phyloP scores from a whole-genome alignment of 2,329 filamentous ascomycete species.

The Sclerotinia nivalis region DNA sequence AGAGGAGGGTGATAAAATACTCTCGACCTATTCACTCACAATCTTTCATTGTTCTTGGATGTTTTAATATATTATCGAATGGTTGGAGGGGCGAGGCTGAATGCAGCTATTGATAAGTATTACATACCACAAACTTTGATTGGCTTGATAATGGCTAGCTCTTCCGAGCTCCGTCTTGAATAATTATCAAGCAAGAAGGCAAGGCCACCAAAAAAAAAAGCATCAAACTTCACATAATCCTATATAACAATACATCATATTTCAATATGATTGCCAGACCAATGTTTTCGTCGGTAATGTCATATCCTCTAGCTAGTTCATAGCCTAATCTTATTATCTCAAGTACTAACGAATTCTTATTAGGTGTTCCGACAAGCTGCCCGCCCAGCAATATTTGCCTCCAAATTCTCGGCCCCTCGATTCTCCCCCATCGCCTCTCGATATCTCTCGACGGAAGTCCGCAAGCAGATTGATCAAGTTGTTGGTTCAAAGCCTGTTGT shows the following conservation, averaged over 20 bases:
- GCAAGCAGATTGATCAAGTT: conserved; percentile 84
- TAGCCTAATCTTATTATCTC: not conserved
- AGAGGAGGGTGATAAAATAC: not conserved
- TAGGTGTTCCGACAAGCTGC: conserved; percentile 51
- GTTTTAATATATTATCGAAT: not conserved
- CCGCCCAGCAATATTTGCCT: conserved; percentile 40
- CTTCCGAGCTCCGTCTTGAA: conserved; percentile 11
- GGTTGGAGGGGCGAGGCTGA: conserved; percentile 3
- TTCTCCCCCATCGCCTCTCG: conserved; percentile 47
- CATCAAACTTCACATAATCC: conserved; percentile 9
- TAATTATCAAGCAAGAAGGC: conserved; percentile 17
- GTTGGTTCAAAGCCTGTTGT: conserved; percentile 87
- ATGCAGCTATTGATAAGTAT: conserved; percentile 12
- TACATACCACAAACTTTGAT: conserved; percentile 9
- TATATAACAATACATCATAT: conserved; percentile 13
- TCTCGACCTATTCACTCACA: not conserved
- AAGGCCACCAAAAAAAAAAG: conserved; percentile 18
- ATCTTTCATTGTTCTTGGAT: conserved; percentile 5
- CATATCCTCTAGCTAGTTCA: not conserved
- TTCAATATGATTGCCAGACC: conserved; percentile 38
- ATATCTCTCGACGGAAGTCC: conserved; percentile 77
- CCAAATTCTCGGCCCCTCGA: conserved; percentile 38
- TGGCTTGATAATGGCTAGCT: not conserved
- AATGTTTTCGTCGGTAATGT: conserved; percentile 37
- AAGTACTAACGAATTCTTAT: conserved; percentile 26